Base-by-base conservation (phyloP, 75 land plant genomes). In the Selaginella moellendorffii region DNA sequence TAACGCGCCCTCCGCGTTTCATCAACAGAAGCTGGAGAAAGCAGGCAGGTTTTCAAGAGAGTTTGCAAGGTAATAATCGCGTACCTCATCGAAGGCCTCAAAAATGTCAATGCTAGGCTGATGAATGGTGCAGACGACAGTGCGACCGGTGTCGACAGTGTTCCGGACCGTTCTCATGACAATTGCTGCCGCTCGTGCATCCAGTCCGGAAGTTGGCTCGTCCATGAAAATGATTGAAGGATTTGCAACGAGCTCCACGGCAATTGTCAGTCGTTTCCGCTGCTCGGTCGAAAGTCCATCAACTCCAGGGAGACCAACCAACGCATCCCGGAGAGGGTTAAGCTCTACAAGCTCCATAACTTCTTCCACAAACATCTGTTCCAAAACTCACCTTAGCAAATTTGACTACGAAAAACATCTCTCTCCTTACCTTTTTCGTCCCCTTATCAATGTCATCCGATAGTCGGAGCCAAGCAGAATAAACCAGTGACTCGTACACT, bases 41-140 rank as follows among this genome's bases (percentile, higher is more conserved):
- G n/a, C n/a, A n/a, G n/a, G n/a, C n/a, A n/a, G n/a, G n/a, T n/a
- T n/a, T n/a, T n/a, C n/a, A n/a, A n/a, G n/a, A n/a, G n/a, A n/a
- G n/a, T n/a, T n/a, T n/a, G n/a, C n/a, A n/a, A n/a, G n/a, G n/a
- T n/a, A n/a, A n/a, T n/a, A n/a, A n/a, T n/a, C n/a, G n/a, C n/a
- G n/a, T n/a, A n/a, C n/a, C n/a, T 56, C 59, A 19, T 56, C 23
- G 21, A 56, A 56, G 2, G 19, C 59, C 19, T 56, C 59, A 56
- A 56, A 56, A 25, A 56, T 56, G 59, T 56, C 59, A 21, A 56
- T 56, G 59, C 59, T 56, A 5, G 59, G 59, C 59, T 56, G 59
- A 21, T 56, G 59, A 25, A 56, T 56, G 59, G 59, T 56, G 21
- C 59, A 56, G n/a, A 56, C 59, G 17, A 56, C 59, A 56, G 59